These are phyloP conservation scores for Citrus sinensis DNA, from an alignment of 345 rosid species.

Conservation along the genomic window DVS_A1.0 CM039168.1:30139501-30140000, in stretches of 20 bases:
- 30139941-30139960: slow-evolving; percentile 21
- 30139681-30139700: slow-evolving; percentile 31
- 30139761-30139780: slow-evolving; percentile 60
- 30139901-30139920: slow-evolving; percentile 1
- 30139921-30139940: not conserved
- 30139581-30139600: slow-evolving; percentile 8
- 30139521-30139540: not conserved
- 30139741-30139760: slow-evolving; percentile 26
- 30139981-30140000: slow-evolving; percentile 35
- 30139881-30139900: slow-evolving; percentile 20
- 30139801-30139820: slow-evolving; percentile 35
- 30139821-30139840: slow-evolving; percentile 40
- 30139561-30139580: not conserved
- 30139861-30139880: slow-evolving; percentile 24
- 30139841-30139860: slow-evolving; percentile 24
- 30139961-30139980: slow-evolving; percentile 92
- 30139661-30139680: not conserved
- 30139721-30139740: slow-evolving; percentile 31
- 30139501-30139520: not conserved
- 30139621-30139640: slow-evolving; percentile 9
- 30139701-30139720: slow-evolving; percentile 17
- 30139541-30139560: not conserved
- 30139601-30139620: not conserved
- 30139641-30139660: not conserved
- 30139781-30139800: slow-evolving; percentile 57